These are phyloP conservation scores for Tetrahymena borealis DNA, from an alignment of 73 alveolate species.

Conservation along the genomic window DNA sequence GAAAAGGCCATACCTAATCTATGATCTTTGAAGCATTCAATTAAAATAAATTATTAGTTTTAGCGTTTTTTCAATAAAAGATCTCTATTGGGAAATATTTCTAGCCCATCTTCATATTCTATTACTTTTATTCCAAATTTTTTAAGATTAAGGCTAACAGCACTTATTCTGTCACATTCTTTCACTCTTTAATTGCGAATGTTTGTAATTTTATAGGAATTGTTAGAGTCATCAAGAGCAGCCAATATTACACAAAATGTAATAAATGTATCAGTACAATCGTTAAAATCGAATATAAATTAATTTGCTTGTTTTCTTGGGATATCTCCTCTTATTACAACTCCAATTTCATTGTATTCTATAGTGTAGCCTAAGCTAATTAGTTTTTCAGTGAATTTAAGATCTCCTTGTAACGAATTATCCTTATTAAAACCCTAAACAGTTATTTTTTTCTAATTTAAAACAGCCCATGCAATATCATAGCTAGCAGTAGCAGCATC, in stretches of 20 bases:
- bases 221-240: background rate
- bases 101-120: conserved; percentile 30
- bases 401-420: conserved; percentile 34
- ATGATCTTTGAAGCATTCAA: conserved; percentile 43
- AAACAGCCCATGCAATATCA: conserved; percentile 17
- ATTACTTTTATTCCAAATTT: background rate
- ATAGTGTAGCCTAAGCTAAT: background rate
- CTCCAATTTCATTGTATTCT: conserved; percentile 9
- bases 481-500: conserved; percentile 37
- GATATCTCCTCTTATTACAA: conserved; percentile 5
- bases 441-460: conserved; percentile 16
- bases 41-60: background rate
- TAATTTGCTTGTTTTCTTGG: background rate
- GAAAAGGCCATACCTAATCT: conserved; percentile 58
- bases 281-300: conserved; percentile 11
- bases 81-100: conserved; percentile 3
- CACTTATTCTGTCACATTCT: conserved; percentile 49
- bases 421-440: conserved; percentile 2
- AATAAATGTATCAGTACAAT: conserved; percentile 42
- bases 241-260: conserved; percentile 38
- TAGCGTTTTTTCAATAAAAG: background rate
- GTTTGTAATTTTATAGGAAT: conserved; percentile 11
- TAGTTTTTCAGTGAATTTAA: conserved; percentile 13
- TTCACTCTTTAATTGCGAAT: conserved; percentile 49
- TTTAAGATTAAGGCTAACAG: conserved; percentile 16